Evolutionary conservation across 2,329 filamentous ascomycete species (phyloP).

Genomic region (Whalleya microplaca): DNA sequence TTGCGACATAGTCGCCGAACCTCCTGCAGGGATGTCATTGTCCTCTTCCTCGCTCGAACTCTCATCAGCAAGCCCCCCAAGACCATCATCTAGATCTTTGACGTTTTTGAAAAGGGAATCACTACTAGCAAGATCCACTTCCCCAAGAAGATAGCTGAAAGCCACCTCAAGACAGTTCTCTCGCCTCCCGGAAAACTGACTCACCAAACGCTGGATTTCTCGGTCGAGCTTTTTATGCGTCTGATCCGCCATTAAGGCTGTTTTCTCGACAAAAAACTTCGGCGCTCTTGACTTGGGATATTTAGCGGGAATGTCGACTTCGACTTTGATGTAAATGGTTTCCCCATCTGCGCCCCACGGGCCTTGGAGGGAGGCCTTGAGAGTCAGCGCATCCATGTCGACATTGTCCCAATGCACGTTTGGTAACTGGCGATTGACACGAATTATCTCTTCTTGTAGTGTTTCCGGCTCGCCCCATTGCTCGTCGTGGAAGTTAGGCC

Average conservation of each 20-base stretch:
- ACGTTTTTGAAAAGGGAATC: conserved; percentile 67
- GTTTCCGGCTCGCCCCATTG: conserved; percentile 66
- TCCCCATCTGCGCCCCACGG: conserved; percentile 64
- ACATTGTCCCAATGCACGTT: conserved; percentile 68
- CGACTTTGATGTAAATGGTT: conserved; percentile 65
- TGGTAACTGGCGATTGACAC: conserved; percentile 63
- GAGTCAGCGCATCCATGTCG: conserved; percentile 62
- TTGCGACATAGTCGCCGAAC: conserved; percentile 64
- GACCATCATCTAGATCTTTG: conserved; percentile 62
- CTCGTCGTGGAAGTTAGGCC: conserved; percentile 54
- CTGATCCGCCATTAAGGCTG: conserved; percentile 62
- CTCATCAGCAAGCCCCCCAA: conserved; percentile 66
- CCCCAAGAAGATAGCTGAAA: conserved; percentile 66
- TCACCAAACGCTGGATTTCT: conserved; percentile 60
- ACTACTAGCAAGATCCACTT: conserved; percentile 63
- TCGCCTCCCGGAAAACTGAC: conserved; percentile 58
- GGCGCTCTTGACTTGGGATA: conserved; percentile 64
- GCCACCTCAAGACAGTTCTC: conserved; percentile 66
- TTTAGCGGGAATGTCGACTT: conserved; percentile 60
- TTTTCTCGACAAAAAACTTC: conserved; percentile 64
- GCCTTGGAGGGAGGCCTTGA: conserved; percentile 65
- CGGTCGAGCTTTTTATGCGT: conserved; percentile 56
- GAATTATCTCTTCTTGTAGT: conserved; percentile 67
- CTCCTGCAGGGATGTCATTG: conserved; percentile 54
- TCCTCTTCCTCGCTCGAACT: conserved; percentile 87